Evolutionary conservation across 2,329 filamentous ascomycete species (phyloP).

Genomic region (Aspergillus fijiensis): DNA sequence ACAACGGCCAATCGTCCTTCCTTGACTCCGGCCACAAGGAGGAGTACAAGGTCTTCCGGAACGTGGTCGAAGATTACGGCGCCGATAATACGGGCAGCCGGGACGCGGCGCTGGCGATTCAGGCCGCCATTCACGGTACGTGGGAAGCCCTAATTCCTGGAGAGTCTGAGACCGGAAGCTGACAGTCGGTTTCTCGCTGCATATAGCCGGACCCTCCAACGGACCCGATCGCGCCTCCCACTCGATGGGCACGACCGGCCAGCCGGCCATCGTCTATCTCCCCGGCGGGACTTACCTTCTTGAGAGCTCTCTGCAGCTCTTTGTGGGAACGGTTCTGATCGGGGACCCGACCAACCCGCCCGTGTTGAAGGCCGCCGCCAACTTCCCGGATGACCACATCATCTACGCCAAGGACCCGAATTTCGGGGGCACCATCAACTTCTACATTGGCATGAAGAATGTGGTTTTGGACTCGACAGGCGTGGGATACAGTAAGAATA

Average conservation of each 20-base stretch:
- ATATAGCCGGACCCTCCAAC: slow-evolving; percentile 25
- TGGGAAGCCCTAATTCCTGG: neutral
- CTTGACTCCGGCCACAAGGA: slow-evolving; percentile 24
- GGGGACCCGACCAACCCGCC: slow-evolving; percentile 47
- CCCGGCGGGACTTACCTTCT: slow-evolving; percentile 33
- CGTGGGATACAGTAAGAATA: slow-evolving; percentile 24
- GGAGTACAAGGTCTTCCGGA: slow-evolving; percentile 36
- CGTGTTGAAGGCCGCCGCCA: slow-evolving; percentile 53
- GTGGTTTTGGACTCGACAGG: slow-evolving; percentile 39
- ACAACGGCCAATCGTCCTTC: slow-evolving; percentile 32
- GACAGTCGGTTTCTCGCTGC: neutral
- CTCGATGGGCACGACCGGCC: slow-evolving; percentile 30
- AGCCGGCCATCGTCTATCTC: slow-evolving; percentile 33
- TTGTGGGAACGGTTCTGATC: slow-evolving; percentile 38
- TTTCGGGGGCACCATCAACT: slow-evolving; percentile 32
- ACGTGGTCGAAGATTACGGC: slow-evolving; percentile 35
- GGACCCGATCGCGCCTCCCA: slow-evolving; percentile 26
- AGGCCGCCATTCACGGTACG: slow-evolving; percentile 32
- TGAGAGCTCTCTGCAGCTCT: slow-evolving; percentile 26
- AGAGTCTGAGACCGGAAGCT: neutral
- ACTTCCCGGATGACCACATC: slow-evolving; percentile 55
- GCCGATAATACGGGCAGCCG: slow-evolving; percentile 35
- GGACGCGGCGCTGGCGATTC: slow-evolving; percentile 30
- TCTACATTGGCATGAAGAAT: slow-evolving; percentile 42
- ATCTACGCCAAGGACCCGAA: slow-evolving; percentile 51